Conservation (phyloP, 1,284 basidiomycete genomes). For the Ceratobasidium sp. region DNA sequence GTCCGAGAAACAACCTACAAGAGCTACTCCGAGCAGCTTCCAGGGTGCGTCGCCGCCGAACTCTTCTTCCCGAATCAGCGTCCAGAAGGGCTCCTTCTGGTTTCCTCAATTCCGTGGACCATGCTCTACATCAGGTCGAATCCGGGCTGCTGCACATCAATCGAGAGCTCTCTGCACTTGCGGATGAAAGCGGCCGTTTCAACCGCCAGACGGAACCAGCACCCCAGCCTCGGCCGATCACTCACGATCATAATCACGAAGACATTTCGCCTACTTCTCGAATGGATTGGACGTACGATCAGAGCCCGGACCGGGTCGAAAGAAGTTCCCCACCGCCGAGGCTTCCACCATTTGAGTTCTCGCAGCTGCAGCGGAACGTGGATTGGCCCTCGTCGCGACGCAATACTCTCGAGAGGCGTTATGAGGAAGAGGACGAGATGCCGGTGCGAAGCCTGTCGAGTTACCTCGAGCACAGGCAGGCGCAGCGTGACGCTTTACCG, state of each 20-base stretch:
- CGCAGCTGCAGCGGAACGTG: constrained; percentile 12
- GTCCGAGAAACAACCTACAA: constrained; percentile 14
- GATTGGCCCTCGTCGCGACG: constrained; percentile 31
- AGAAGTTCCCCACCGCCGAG: constrained; percentile 25
- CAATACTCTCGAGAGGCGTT: neutral
- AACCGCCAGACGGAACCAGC: constrained; percentile 3
- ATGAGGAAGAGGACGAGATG: neutral
- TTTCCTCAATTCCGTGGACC: constrained; percentile 24
- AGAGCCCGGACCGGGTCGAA: neutral
- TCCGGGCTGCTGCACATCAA: constrained; percentile 32
- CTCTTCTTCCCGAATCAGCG: constrained; percentile 29
- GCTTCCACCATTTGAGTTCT: constrained; percentile 30
- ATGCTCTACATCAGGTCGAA: constrained; percentile 33
- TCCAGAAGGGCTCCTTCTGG: constrained; percentile 13
- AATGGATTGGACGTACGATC: constrained; percentile 29
- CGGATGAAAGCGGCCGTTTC: constrained; percentile 9
- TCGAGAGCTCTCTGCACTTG: constrained; percentile 20
- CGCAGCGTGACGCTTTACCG: neutral
- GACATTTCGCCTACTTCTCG: neutral
- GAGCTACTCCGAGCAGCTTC: constrained; percentile 28
- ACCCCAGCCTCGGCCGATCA: neutral
- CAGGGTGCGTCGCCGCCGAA: constrained; percentile 33
- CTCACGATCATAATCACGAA: neutral
- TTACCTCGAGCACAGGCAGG: constrained; percentile 20
- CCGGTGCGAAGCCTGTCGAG: constrained; percentile 3